These are phyloP conservation scores for Thalassiosira sp. DNA, from an alignment of 352 stramenopile genomes.

Conservation along the genomic window DNA sequence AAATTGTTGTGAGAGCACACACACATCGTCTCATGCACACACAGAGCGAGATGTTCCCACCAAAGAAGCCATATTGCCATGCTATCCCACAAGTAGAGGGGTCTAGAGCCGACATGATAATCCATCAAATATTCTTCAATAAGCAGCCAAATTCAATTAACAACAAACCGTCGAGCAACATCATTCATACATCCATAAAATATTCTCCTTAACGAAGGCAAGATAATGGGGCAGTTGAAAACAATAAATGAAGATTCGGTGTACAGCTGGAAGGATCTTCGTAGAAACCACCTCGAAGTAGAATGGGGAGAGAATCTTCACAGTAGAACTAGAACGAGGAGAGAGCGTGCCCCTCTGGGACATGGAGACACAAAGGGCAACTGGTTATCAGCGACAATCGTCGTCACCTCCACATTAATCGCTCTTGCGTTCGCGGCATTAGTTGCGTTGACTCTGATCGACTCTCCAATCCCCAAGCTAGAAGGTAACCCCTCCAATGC, in stretches of 20 bases:
- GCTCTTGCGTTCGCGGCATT: conserved; percentile 13
- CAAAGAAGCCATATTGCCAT: too few relatives aligned
- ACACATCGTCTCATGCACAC: too few relatives aligned
- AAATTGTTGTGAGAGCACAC: not conserved
- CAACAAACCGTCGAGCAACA: too few relatives aligned
- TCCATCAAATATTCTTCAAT: too few relatives aligned
- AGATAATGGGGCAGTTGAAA: not conserved
- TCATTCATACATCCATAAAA: too few relatives aligned
- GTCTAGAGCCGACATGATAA: too few relatives aligned
- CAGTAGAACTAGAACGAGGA: conserved; percentile 13
- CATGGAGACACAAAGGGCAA: conserved; percentile 6
- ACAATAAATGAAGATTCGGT: conserved; percentile 8
- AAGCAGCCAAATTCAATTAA: too few relatives aligned
- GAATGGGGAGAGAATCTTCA: conserved; percentile 32
- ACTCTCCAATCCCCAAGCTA: not conserved
- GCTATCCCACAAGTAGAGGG: too few relatives aligned
- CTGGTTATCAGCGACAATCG: conserved; percentile 4
- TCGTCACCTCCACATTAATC: conserved; percentile 6
- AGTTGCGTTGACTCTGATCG: conserved; percentile 17
- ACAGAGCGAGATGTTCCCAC: too few relatives aligned
- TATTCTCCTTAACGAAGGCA: not conserved
- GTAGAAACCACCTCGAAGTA: conserved; percentile 26
- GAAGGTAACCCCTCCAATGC: not conserved
- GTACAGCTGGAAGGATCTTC: conserved; percentile 41
- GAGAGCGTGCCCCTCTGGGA: not conserved